Base-by-base conservation (phyloP, 805 yeast species). In the Kuraishia ogatae region DNA sequence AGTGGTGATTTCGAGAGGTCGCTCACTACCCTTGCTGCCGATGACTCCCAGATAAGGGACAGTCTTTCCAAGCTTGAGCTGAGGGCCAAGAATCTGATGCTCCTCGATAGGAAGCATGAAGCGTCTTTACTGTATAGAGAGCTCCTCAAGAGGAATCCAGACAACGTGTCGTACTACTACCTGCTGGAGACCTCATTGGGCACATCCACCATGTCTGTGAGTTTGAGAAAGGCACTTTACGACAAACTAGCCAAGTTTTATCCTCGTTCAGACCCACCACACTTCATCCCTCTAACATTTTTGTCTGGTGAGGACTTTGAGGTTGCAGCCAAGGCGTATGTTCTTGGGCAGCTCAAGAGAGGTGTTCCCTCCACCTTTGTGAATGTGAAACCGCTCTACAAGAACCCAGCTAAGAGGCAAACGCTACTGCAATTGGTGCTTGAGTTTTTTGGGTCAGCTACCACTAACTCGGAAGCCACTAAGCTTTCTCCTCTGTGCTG, bases 351-450 rank as follows among this genome's bases (percentile, higher is more conserved):
- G 64, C 78, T 94, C 62, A 71, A 78, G 58, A 79, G 90, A 55
- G 96, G 96, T 48, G 94, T 91, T 39, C 98, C 98, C 3, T 88
- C 97, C 1, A 80, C 94, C 3, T 94, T 92, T 71, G 86, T 86
- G 55, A 86, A 89, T 62, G 82, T 94, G 52, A 91, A 92, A 70
- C 88, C 96, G 1, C 75, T 91, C 59, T 89, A 89, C 71, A 77
- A 73, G 55, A 79, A 75, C 52, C 72, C 58, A 53, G 63, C 66
- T 51, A 74, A 71, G 61, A 66, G 68, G 20, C 59, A 62, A 8
- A 59, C 76, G 2, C 77, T 89, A 55, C 83, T 78, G 57, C 66
- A 77, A 39, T 71, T 87, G 55, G 88, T 84, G 11, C 59, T 69
- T 49, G 78, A 80, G 2, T 84, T 81, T 59, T 72, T 72, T 53